Evolutionary conservation across 305 asterid genomes (phyloP), one percentile per base, ranked within the genome.

Genomic region (Caryopteris hybrid): DNA sequence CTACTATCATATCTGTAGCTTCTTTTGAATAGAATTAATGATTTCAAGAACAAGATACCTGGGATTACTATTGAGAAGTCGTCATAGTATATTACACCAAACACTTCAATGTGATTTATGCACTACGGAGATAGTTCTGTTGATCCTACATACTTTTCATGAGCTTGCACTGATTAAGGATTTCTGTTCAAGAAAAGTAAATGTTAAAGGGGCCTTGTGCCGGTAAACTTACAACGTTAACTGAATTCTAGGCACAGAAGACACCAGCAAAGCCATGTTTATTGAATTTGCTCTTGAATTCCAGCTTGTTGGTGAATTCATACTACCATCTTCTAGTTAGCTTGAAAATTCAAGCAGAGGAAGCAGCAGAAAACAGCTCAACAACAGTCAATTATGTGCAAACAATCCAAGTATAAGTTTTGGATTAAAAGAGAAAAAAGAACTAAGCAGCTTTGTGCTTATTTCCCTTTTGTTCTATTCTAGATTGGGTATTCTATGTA

Each of bases 21-120:
- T 0, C 29, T 58, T 58, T 23, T 2, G 38, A 52, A 13, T 14
- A 16, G 25, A 58, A 33, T 5, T 16, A 36, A 18, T 18, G 80
- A 51, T 68, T 22, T 39, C 18, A 20, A 25, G 69, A 68, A 31
- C 74, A 50, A 62, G 22, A 67, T 47, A 23, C n/a, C 11, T 9
- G 53, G 38, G 50, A 56, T 38, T 72, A 55, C 39, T 43, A 64
- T 14, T 63, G 51, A 64, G 75, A n/a, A n/a, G n/a, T n/a, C n/a
- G n/a, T n/a, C n/a, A n/a, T n/a, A n/a, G n/a, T 78, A 71, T 73
- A 20, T 61, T 59, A 43, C 60, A 58, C 71, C 71, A 47, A 63
- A 71, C 74, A 42, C 67, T 65, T 52, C 52, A 70, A 72, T 43
- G 16, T 50, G 39, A 71, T 81, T 75, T 75, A 66, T 36, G 71